Evolutionary conservation across 179 eudicot genomes (phyloP), one percentile per base, ranked within the genome.

Genomic region (Spinacia oleracea): DNA sequence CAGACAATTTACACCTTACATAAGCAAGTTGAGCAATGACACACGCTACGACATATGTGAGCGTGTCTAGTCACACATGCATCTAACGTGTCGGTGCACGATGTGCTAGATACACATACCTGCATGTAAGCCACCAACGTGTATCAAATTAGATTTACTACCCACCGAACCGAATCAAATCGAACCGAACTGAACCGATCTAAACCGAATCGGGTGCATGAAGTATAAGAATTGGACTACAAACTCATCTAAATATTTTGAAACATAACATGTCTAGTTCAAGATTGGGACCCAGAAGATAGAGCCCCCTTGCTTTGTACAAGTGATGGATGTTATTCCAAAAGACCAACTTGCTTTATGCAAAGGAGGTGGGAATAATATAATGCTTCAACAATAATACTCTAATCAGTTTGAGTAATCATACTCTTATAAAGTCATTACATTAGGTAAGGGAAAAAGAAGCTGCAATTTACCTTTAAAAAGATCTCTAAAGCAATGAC

Each of bases 371-470:
- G 78, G 63, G 69, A 75, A 46, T 62, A 73, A 40, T 46, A 45
- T 23, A 70, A 34, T 73, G 73, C 50, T 76, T 58, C 48, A 76
- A 50, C 64, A 51, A 50, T 45, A 34, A 23, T 69, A 34, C 11
- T 58, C 5, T 51, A 38, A 74, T 58, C 9, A 40, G 18, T 15
- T 38, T 15, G 9, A 45, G 31, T 45, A 23, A 20, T 68, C 72
- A 55, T 50, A 64, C 66, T 58, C 20, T 4, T 53, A 66, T 27
- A 76, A 72, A 81, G 86, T 87, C 89, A 82, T 62, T 38, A 79
- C 27, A 79, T 76, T 85, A 74, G 90, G 90, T 80, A 50, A 53
- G 29, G 32, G 20, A 72, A 77, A 60, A 23, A 46, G 48, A 38
- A 18, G 20, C 59, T 23, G 31, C 63, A 55, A 51, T 32, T n/a